These are phyloP conservation scores for Drechslerella coelobrocha DNA, from an alignment of 2,329 filamentous ascomycete genomes.

Conservation along the genomic window DNA sequence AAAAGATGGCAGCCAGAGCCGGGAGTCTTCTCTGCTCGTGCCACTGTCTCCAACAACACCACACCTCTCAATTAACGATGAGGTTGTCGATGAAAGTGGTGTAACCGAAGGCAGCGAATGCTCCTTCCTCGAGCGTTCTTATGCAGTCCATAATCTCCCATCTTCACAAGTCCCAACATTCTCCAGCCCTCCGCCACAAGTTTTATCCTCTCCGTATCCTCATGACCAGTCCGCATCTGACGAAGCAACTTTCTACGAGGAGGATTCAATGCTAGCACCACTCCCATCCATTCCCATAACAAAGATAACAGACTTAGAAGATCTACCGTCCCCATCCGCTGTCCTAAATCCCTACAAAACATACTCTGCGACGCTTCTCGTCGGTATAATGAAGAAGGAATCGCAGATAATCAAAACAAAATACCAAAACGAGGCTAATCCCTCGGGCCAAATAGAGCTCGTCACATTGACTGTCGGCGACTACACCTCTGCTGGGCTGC, in stretches of 20 bases:
- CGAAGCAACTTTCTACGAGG: conserved; percentile 17
- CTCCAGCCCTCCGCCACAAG: not conserved
- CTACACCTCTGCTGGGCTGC: conserved; percentile 16
- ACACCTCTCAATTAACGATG: conserved; percentile 18
- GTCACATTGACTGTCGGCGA: conserved; percentile 29
- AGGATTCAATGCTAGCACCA: conserved; percentile 15
- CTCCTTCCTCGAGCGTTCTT: conserved; percentile 21
- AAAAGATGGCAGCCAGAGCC: not conserved
- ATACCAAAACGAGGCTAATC: conserved; percentile 27
- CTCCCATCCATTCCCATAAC: conserved; percentile 16
- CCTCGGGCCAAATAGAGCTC: conserved; percentile 16
- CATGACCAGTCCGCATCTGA: not conserved
- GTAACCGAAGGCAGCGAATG: not conserved
- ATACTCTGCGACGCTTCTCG: conserved; percentile 8
- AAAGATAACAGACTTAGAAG: conserved; percentile 27
- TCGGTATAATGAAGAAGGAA: conserved; percentile 30
- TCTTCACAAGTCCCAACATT: conserved; percentile 19
- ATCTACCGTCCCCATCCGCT: conserved; percentile 9
- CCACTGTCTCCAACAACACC: conserved; percentile 14
- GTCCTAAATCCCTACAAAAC: conserved; percentile 30
- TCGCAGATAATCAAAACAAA: conserved; percentile 33
- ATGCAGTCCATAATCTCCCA: conserved; percentile 30
- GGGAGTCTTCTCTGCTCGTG: not conserved
- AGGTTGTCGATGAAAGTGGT: conserved; percentile 1
- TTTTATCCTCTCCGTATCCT: not conserved